These are phyloP conservation scores for Amphicarpaea edgeworthii DNA, from an alignment of 306 rosid species.

Conservation along the genomic window DNA sequence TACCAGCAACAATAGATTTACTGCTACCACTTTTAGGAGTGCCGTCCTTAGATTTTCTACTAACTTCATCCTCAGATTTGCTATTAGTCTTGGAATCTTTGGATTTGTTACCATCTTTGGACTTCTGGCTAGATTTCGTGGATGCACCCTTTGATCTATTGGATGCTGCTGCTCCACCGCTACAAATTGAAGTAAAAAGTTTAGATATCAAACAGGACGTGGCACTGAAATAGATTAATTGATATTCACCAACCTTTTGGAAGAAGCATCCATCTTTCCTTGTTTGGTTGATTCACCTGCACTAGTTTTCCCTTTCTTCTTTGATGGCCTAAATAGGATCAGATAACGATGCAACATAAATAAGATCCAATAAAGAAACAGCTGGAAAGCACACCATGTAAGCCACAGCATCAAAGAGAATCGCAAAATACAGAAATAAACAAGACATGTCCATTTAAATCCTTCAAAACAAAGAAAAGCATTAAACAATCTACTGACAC, in stretches of 20 bases:
- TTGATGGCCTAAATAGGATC: constrained; percentile 58
- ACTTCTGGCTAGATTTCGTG: constrained; percentile 56
- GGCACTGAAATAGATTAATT: constrained; percentile 15
- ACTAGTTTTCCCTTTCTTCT: constrained; percentile 69
- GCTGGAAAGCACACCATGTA: constrained; percentile 28
- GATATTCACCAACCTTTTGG: constrained; percentile 64
- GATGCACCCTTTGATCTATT: constrained; percentile 63
- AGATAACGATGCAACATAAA: constrained; percentile 31
- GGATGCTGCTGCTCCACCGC: constrained; percentile 62
- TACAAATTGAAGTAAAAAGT: constrained; percentile 30
- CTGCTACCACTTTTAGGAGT: constrained; percentile 55
- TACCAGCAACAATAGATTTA: constrained; percentile 53
- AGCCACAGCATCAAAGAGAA: constrained; percentile 9
- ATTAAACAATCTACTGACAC: constrained; percentile 18
- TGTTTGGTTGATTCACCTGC: constrained; percentile 59
- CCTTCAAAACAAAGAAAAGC: not conserved
- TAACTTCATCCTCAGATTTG: constrained; percentile 54
- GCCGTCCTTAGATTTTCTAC: constrained; percentile 65
- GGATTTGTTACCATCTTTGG: constrained; percentile 56
- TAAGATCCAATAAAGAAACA: constrained; percentile 20
- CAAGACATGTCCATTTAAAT: constrained; percentile 7
- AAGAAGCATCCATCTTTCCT: constrained; percentile 55
- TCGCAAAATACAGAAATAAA: constrained; percentile 10
- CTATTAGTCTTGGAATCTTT: constrained; percentile 66
- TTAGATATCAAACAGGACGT: constrained; percentile 44